These are phyloP conservation scores for Aphanomyces invadans DNA, from an alignment of 352 stramenopile genomes.

Conservation along the genomic window DNA sequence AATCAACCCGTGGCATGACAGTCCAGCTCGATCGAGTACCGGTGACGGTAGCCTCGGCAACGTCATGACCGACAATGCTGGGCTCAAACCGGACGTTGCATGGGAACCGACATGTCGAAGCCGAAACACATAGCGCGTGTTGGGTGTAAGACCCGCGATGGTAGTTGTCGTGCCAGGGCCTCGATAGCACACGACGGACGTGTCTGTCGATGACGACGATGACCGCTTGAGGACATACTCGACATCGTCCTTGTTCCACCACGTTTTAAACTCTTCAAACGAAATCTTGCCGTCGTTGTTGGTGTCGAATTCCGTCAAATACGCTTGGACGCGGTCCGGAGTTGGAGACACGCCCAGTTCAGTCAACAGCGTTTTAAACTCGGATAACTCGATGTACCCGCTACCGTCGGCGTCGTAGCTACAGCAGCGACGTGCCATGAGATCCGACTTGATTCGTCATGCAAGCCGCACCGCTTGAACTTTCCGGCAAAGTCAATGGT, in stretches of 20 bases:
- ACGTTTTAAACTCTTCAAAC: constrained; percentile 79
- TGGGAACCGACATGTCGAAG: constrained; percentile 70
- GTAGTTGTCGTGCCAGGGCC: constrained; percentile 37
- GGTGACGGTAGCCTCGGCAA: constrained; percentile 46
- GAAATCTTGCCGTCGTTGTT: constrained; percentile 79
- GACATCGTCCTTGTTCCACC: constrained; percentile 78
- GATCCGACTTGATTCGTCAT: background rate
- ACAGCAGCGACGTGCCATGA: background rate
- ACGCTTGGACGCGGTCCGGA: constrained; percentile 71
- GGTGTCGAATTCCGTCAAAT: constrained; percentile 74
- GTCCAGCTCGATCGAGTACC: background rate
- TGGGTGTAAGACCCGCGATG: constrained; percentile 65
- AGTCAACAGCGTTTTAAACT: constrained; percentile 77
- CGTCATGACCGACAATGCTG: constrained; percentile 64
- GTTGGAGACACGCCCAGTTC: constrained; percentile 78
- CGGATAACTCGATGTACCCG: constrained; percentile 68
- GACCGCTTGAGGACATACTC: constrained; percentile 81
- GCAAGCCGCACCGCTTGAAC: constrained; percentile 35
- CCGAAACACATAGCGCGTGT: constrained; percentile 79
- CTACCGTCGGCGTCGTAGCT: constrained; percentile 62
- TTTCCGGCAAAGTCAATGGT: constrained; percentile 62
- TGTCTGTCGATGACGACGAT: constrained; percentile 32
- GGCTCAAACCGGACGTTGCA: constrained; percentile 64
- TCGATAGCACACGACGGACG: constrained; percentile 67
- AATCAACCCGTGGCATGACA: too few relatives aligned